Percentiles rank a stretch among this genome's conserved stretches.
Conservation (phyloP, 257 asterid species). For the Solanum tarapatanum region DNA sequence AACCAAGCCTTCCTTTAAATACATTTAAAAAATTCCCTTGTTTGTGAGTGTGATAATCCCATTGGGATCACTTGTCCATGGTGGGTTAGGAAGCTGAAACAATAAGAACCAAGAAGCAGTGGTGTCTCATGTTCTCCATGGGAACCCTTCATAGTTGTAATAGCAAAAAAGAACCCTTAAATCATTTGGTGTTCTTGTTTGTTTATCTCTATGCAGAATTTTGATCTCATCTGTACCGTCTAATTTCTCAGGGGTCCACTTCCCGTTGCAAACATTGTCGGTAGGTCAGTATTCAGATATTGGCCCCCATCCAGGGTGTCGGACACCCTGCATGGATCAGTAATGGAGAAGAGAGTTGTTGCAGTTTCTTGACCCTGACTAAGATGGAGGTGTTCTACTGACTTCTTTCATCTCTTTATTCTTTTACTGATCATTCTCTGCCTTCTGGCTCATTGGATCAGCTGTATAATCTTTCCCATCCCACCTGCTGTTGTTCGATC, state of each 20-base stretch:
- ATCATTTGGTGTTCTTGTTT: background rate
- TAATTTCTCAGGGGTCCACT: constrained; percentile 63
- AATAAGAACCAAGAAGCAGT: background rate
- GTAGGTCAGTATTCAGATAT: constrained; percentile 64
- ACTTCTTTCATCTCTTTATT: background rate
- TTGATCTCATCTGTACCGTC: background rate
- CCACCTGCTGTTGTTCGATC: background rate
- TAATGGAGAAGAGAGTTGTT: constrained; percentile 13
- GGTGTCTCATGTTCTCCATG: background rate
- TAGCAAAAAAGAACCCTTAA: background rate
- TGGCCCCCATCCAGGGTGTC: constrained; percentile 77
- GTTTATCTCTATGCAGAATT: background rate
- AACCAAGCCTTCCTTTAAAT: background rate
- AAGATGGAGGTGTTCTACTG: background rate
- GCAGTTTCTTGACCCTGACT: constrained; percentile 26
- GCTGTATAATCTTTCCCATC: background rate
- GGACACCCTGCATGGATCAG: constrained; percentile 29
- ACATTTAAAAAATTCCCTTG: background rate
- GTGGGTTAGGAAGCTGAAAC: background rate
- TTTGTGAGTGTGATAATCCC: background rate
- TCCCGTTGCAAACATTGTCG: constrained; percentile 47
- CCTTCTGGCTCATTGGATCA: background rate
- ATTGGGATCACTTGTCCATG: background rate
- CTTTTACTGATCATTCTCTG: background rate
- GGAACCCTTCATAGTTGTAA: background rate